Evolutionary conservation across 192 early-diverging fungal genomes (phyloP).

Genomic region (Chytriomyces hyalinus): DNA sequence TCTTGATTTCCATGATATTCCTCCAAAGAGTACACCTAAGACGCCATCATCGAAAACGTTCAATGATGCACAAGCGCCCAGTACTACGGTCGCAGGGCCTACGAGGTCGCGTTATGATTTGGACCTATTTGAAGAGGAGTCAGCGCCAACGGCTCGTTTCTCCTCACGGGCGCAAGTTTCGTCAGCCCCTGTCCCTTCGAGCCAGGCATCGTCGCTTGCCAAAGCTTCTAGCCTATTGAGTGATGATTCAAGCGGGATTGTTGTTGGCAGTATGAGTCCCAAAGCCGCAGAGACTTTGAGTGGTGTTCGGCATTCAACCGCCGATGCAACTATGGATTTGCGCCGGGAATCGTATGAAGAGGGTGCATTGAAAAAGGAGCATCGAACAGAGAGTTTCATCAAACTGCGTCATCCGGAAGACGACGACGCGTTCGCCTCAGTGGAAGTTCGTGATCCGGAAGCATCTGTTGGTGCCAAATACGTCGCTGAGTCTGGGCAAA

Average conservation of each 20-base stretch:
- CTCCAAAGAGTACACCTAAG: slow-evolving; percentile 2
- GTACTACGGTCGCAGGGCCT: too few species aligned
- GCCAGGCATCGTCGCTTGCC: not conserved
- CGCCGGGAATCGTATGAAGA: too few species aligned
- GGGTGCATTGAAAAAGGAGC: too few species aligned
- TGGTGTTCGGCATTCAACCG: not conserved
- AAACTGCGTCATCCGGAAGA: not conserved
- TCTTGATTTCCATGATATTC: slow-evolving; percentile 25
- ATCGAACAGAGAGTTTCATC: too few species aligned
- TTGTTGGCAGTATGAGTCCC: slow-evolving; percentile 8
- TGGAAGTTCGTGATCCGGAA: slow-evolving; percentile 11
- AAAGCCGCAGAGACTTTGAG: not conserved
- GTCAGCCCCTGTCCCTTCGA: not conserved
- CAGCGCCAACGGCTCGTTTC: not conserved
- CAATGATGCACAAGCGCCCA: not conserved
- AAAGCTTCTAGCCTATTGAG: not conserved
- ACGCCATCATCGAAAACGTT: not conserved
- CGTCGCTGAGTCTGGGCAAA: not conserved
- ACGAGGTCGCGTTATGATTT: too few species aligned
- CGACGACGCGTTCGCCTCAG: not conserved
- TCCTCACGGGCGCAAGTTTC: not conserved
- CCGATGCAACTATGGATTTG: not conserved
- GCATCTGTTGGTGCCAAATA: slow-evolving; percentile 6
- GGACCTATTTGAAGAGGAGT: not conserved
- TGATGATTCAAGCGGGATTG: slow-evolving; percentile 23